Conservation (phyloP, 305 asterid genomes). For the Fraxinus ornus region DNA sequence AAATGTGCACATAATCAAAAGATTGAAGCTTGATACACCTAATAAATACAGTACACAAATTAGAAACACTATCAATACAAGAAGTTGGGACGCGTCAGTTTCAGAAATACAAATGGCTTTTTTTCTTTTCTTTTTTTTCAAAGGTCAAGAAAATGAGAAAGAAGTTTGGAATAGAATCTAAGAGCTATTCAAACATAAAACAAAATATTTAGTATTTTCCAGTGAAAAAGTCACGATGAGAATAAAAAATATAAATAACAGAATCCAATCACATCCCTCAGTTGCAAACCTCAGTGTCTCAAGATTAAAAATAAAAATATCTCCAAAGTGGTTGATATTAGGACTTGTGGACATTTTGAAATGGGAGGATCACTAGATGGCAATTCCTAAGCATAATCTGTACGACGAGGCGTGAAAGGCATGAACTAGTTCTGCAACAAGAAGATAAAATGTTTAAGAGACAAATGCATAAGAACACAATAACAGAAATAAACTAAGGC, state of each 20-base stretch:
- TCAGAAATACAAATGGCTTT: not conserved
- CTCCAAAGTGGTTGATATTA: conserved; percentile 91
- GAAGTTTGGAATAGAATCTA: not conserved
- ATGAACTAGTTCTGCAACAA: conserved; percentile 39
- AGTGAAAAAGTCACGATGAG: not conserved
- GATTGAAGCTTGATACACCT: not conserved
- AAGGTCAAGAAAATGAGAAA: not conserved
- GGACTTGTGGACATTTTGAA: conserved; percentile 77
- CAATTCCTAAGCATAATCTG: conserved; percentile 48
- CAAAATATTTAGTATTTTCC: not conserved
- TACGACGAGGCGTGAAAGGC: conserved; percentile 63
- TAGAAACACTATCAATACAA: not conserved
- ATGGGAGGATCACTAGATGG: conserved; percentile 85
- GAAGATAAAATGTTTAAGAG: not conserved
- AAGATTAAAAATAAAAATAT: conserved; percentile 74
- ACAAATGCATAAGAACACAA: not conserved
- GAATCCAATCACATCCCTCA: not conserved
- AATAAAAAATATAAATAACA: not conserved
- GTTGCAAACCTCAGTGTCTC: conserved; percentile 66
- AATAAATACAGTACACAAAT: not conserved
- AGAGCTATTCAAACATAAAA: not conserved
- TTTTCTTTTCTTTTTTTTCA: no score
- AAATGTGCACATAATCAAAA: not conserved
- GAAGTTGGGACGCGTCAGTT: not conserved
- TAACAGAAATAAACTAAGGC: not conserved